Percentiles rank a stretch among this genome's conserved stretches.
phyloP scores from a whole-genome alignment of 1,139 yeast genomes.

The Hyphopichia fennica region DNA sequence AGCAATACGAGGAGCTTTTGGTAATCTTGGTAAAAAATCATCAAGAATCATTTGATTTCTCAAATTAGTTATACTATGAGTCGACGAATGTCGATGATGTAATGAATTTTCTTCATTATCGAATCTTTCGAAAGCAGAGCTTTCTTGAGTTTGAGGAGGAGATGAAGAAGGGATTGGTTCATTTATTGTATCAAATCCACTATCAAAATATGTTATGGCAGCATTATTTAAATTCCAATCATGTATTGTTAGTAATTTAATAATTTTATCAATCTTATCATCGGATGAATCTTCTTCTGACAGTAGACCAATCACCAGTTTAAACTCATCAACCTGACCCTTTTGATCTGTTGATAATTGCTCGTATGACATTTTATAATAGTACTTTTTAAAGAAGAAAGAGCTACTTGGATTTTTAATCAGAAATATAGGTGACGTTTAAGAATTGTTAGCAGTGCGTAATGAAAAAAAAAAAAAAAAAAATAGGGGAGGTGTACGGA shows the following conservation, averaged over 20 bases:
- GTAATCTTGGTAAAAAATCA: constrained; percentile 38
- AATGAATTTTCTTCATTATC: constrained; percentile 11
- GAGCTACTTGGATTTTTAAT: no score
- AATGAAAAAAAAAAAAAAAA: no score
- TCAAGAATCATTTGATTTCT: constrained; percentile 36
- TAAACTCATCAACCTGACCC: constrained; percentile 35
- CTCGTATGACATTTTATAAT: not conserved
- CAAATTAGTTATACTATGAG: constrained; percentile 19
- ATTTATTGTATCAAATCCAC: constrained; percentile 37
- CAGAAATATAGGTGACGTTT: no score
- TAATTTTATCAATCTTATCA: constrained; percentile 31
- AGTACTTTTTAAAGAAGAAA: no score
- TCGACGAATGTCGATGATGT: constrained; percentile 1
- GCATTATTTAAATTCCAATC: constrained; percentile 53
- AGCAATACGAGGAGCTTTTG: constrained; percentile 42
- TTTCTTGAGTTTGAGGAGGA: not conserved
- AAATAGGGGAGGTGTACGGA: no score
- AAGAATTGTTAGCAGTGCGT: no score
- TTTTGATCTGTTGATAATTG: constrained; percentile 6
- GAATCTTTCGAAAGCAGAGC: constrained; percentile 16
- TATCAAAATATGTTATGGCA: constrained; percentile 51
- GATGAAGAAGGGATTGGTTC: not conserved
- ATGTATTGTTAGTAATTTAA: constrained; percentile 38
- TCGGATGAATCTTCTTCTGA: constrained; percentile 21
- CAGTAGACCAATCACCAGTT: constrained; percentile 33